Base-by-base conservation (phyloP, 371 early-diverging fungal genomes). In the Mortierella sp. region DNA sequence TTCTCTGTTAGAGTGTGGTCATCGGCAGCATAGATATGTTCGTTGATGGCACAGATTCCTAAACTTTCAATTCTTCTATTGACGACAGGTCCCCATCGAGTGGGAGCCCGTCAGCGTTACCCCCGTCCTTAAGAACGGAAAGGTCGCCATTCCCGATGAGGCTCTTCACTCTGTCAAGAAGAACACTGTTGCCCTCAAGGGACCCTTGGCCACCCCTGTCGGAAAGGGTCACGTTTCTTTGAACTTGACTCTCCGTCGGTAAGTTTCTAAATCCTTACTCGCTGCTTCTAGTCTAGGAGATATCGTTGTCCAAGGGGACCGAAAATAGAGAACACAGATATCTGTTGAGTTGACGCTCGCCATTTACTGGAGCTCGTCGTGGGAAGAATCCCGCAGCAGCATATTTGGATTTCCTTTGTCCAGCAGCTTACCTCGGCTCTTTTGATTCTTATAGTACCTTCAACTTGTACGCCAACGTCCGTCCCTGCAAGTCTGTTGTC, bases 141-240 rank as follows among this genome's bases (percentile, higher is more conserved):
- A 92, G 86, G 96, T 96, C 47, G 91, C 89, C 60, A 96, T 98
- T 68, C 97, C 98, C 37, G 91, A 95, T 71, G 93, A 89, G 41
- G 97, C 98, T 34, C 86, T 95, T 60, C 79, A 89, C 78, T 96
- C 96, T 50, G 92, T 99, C 64, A 93, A 93, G 81, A 89, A 90
- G 79, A 97, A 94, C 87, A 97, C 95, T 68, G 92, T 99, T 57
- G 99, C 97, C 39, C 89, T 99, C 71, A 99, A 99, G 88, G 97
- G 94, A 65, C 98, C 98, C 59, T 88, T 99, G 78, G 98, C 94
- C 54, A 99, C 99, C 28, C 98, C 99, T 42, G 91, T 99, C 69
- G 98, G 98, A 78, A 99, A 97, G 84, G 99, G 98, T 65, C 98
- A 97, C 85, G 97, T 97, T 56, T 97, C 97, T 60, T 90, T 99